phyloP scores from a whole-genome alignment of 2,329 filamentous ascomycete genomes.

The Aspergillus neoniger region DNA sequence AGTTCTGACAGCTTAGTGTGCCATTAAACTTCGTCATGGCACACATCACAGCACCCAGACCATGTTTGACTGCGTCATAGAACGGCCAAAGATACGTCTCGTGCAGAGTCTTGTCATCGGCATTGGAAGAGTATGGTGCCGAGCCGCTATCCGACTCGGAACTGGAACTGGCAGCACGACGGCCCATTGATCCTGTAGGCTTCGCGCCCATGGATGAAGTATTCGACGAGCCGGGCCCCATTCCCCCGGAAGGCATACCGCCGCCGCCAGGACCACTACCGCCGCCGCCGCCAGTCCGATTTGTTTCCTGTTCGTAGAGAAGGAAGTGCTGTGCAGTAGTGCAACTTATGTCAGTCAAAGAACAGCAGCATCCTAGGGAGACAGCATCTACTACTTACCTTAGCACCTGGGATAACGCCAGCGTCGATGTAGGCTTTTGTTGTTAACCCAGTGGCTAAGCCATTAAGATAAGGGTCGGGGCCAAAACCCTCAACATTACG shows the following conservation, averaged over 20 bases:
- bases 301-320: constrained; percentile 13
- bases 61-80: constrained; percentile 16
- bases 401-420: constrained; percentile 30
- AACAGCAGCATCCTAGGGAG: neutral
- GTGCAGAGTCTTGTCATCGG: constrained; percentile 17
- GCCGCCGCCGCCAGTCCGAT: constrained; percentile 6
- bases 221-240: neutral
- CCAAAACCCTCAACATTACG: constrained; percentile 43
- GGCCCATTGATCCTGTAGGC: neutral
- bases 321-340: constrained; percentile 6
- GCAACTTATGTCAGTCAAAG: neutral
- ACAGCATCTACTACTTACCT: neutral
- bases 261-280: neutral
- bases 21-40: constrained; percentile 18
- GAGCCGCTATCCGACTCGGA: neutral
- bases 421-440: constrained; percentile 60
- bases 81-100: constrained; percentile 20
- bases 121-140: constrained; percentile 16
- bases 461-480: constrained; percentile 48
- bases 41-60: constrained; percentile 20
- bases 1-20: constrained; percentile 13
- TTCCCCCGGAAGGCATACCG: neutral
- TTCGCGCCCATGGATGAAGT: neutral
- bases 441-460: constrained; percentile 44
- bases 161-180: neutral